phyloP scores from a whole-genome alignment of 2,329 filamentous ascomycete genomes.

The Paraphoma chrysanthemicola region DNA sequence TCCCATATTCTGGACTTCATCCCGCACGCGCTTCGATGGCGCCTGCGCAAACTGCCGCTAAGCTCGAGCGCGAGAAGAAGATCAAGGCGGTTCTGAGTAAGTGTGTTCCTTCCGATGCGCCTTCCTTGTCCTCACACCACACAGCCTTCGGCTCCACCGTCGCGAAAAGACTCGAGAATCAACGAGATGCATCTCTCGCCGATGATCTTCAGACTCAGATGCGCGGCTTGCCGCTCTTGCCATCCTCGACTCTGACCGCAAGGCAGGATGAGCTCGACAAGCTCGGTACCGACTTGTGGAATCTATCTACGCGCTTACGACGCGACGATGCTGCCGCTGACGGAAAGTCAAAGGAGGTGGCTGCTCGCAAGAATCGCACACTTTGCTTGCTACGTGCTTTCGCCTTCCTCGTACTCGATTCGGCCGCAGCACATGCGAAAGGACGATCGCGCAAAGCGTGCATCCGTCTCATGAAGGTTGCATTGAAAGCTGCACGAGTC shows the following conservation, averaged over 20 bases:
- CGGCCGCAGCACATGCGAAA: conserved; percentile 30
- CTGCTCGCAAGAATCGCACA: conserved; percentile 20
- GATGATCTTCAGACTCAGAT: conserved; percentile 52
- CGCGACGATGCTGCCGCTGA: conserved; percentile 21
- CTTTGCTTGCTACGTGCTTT: conserved; percentile 58
- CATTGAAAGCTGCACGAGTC: conserved; percentile 68
- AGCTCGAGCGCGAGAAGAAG: conserved; percentile 45
- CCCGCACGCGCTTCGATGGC: conserved; percentile 25
- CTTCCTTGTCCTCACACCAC: conserved; percentile 11
- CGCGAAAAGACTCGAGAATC: conserved; percentile 25
- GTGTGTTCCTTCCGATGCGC: conserved; percentile 5
- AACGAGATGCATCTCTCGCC: conserved; percentile 27
- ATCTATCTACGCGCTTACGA: conserved; percentile 64
- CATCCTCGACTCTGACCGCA: conserved; percentile 32
- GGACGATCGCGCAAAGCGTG: conserved; percentile 32
- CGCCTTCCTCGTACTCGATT: conserved; percentile 72
- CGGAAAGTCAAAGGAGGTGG: conserved; percentile 43
- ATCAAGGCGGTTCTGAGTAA: conserved; percentile 40
- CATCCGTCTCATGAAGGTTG: conserved; percentile 69
- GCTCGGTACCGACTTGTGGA: conserved; percentile 69
- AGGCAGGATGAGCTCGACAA: conserved; percentile 61
- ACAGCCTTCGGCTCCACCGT: conserved; percentile 44
- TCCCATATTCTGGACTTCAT: too few species aligned
- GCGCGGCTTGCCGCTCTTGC: conserved; percentile 44
- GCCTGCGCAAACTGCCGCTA: conserved; percentile 24